Evolutionary conservation across 2,329 filamentous ascomycete species (phyloP), one percentile per base, ranked within the genome.

Genomic region (Fusarium sp.): DNA sequence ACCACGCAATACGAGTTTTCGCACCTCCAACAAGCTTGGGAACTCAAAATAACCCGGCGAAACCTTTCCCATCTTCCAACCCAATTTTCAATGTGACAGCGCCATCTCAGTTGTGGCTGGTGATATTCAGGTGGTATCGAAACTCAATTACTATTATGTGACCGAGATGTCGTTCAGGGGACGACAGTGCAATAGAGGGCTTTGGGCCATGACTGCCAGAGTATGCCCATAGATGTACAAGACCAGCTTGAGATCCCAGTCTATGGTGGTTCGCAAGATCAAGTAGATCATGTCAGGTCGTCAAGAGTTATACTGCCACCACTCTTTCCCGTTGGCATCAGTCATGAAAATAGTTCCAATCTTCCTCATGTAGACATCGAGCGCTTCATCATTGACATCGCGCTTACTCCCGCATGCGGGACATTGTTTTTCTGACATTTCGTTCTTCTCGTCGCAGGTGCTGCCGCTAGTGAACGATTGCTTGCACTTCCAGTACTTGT

Each of bases 401-500:
- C 62, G 37, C 25, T 54, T 58, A 30, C 50, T 45, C 11, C 47
- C 27, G 10, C 62, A 58, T 14, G 27, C n/a, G 10, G 12, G 15
- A 10, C 62, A 64, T 25, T 56, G 52, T 27, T 58, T 64, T 0
- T 32, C 20, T 1, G 37, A 17, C 50, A 64, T 12, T 9, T 35
- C 37, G 37, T 38, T 58, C 15, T 27, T 58, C 12, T n/a, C 27
- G n/a, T 25, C 32, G 25, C 62, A 58, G 3, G 22, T 14, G 5
- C 9, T 45, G 15, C 15, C 38, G 15, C n/a, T 20, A 8, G 17
- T 20, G 15, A 35, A 43, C 3, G 17, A 32, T 30, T 58, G 62
- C 4, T 38, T 20, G 40, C 62, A 64, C 37, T 27, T 58, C 62
- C 62, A 64, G 20, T 58, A 58, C 50, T 43, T 64, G 50, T 64